A percentile compares a stretch with the other conserved stretches of the same genome.
Conservation (phyloP, 2,329 filamentous ascomycete species). For the Colletotrichum simmondsii region DNA sequence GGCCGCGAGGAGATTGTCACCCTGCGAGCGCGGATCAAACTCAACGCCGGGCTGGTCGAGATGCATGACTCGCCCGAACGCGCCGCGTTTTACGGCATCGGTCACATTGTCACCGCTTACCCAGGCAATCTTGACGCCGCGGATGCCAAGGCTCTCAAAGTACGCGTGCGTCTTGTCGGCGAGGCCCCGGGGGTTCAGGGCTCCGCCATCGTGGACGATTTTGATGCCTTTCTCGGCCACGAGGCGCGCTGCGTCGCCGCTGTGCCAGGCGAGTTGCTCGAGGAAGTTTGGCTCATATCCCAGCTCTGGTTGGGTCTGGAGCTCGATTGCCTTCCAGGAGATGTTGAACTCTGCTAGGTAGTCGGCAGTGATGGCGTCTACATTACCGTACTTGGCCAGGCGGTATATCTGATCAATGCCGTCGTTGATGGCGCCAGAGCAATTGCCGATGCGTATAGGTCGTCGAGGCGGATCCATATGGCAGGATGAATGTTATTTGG, state of each 20-base stretch:
- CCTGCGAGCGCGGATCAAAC: slow-evolving; percentile 6
- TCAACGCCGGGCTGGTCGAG: slow-evolving; percentile 32
- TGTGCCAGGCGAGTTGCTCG: slow-evolving; percentile 52
- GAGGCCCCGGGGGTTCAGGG: slow-evolving; percentile 63
- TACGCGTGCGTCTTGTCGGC: slow-evolving; percentile 48
- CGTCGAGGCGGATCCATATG: slow-evolving; percentile 27
- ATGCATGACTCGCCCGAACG: slow-evolving; percentile 36
- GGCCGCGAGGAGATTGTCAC: slow-evolving; percentile 42
- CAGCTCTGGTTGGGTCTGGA: slow-evolving; percentile 46
- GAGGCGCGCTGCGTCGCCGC: slow-evolving; percentile 49
- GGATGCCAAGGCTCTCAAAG: slow-evolving; percentile 40
- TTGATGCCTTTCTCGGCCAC: slow-evolving; percentile 59
- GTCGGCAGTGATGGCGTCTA: slow-evolving; percentile 52
- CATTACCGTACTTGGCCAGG: slow-evolving; percentile 38
- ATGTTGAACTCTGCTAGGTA: slow-evolving; percentile 62
- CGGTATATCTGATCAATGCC: slow-evolving; percentile 41
- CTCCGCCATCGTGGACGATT: slow-evolving; percentile 67
- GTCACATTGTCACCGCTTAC: slow-evolving; percentile 52
- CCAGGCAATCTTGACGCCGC: slow-evolving; percentile 47
- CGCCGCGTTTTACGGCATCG: slow-evolving; percentile 32
- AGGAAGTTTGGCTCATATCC: slow-evolving; percentile 51
- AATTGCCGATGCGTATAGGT: slow-evolving; percentile 48
- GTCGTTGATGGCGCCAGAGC: slow-evolving; percentile 42
- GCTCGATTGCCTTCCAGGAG: slow-evolving; percentile 51
- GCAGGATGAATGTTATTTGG: neutral